A percentile compares a stretch with the other conserved stretches of the same genome.
Conservation (phyloP, 345 rosid genomes). For the Aquilaria malaccensis region DNA sequence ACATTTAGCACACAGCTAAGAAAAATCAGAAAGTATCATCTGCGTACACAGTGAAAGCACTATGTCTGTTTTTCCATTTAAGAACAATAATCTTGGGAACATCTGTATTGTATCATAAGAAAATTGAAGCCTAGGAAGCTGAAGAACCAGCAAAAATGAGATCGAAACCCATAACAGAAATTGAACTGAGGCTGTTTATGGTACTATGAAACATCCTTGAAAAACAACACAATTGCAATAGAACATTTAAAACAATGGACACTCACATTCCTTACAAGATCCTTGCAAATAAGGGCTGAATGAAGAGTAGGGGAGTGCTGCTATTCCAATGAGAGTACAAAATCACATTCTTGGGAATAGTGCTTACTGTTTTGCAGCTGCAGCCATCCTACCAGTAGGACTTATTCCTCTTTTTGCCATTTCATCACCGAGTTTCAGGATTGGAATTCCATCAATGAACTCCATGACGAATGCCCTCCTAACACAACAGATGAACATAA, state of each 20-base stretch:
- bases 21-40: not conserved
- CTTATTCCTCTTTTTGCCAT: conserved; percentile 87
- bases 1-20: not conserved
- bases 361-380: conserved; percentile 91
- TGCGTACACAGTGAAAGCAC: not conserved
- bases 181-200: too few relatives aligned
- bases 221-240: too few relatives aligned
- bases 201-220: too few relatives aligned
- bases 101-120: too few relatives aligned
- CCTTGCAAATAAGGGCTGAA: too few relatives aligned
- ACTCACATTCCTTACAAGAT: too few relatives aligned
- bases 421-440: conserved; percentile 82
- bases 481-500: conserved; percentile 8
- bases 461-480: conserved; percentile 91
- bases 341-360: conserved; percentile 9
- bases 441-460: conserved; percentile 84
- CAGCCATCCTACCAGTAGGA: conserved; percentile 77
- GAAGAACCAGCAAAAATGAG: too few relatives aligned
- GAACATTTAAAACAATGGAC: not conserved
- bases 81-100: not conserved
- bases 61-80: not conserved
- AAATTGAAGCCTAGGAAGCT: too few relatives aligned
- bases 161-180: too few relatives aligned
- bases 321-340: too few relatives aligned
- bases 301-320: too few relatives aligned